Evolutionary conservation across 2,329 filamentous ascomycete species (phyloP), one percentile per base, ranked within the genome.

Genomic region (Diaporthe sp.): DNA sequence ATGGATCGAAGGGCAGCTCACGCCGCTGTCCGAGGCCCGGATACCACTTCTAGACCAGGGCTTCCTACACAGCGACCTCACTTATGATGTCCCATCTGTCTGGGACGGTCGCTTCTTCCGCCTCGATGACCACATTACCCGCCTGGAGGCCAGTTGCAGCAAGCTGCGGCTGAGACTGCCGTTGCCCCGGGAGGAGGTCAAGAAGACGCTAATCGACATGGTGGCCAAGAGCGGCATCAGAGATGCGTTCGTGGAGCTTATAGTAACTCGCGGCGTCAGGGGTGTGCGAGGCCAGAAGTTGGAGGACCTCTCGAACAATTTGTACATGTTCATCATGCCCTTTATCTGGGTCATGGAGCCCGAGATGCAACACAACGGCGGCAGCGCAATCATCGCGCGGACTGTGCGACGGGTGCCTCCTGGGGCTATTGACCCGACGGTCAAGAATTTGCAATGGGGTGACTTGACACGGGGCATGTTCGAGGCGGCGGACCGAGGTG

Each of bases 91-190:
- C 0, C 86, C 87, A 0, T 80, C 87, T 0, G 86, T 89, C 37
- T 89, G 88, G 88, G 86, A 89, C 65, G 86, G 87, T 0, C 86
- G 85, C 2, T 87, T 87, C 78, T 89, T 89, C 81, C 87, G 88
- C 0, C 84, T 89, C 0, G 86, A 88, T 58, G 86, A 89, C 73
- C 88, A 89, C 76, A 77, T 89, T 1, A 78, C 79, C 28, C 85
- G 88, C 8, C 80, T 89, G 0, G 83, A 86, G n/a, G 77, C 77
- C 0, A 86, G 84, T 78, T 88, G 86, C 77, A 77, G 75, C 12
- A 89, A 89, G 79, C 80, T 89, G 68, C 84, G 87, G 0, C 81
- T 89, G 1, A 79, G 79, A 37, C 77, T 88, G 1, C 88, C 88
- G 0, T 71, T 88, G 0, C 81, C 86, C 0, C 80, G 81, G 0